These are phyloP conservation scores for Acer campestre DNA, from an alignment of 345 rosid genomes.

Conservation along the genomic window DNA sequence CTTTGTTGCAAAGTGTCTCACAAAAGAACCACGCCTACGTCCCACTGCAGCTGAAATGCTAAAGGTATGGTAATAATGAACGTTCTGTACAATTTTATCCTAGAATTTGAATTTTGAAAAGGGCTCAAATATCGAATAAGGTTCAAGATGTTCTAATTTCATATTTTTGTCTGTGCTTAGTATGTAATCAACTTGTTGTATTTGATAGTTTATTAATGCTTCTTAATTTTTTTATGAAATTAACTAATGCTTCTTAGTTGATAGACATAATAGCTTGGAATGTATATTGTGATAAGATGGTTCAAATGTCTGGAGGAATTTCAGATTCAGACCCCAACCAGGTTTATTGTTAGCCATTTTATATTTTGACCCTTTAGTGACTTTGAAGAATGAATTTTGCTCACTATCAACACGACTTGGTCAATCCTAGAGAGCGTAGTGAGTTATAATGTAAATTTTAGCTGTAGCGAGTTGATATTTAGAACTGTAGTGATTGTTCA, in stretches of 20 bases:
- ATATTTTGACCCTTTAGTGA: background rate
- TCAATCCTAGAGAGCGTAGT: background rate
- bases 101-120: slow-evolving; percentile 12
- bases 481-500: background rate
- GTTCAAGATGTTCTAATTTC: background rate
- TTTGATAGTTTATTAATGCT: background rate
- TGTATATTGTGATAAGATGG: background rate
- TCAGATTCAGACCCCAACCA: background rate
- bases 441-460: background rate
- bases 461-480: background rate
- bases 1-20: slow-evolving; percentile 94
- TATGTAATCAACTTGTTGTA: background rate
- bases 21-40: slow-evolving; percentile 94
- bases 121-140: background rate
- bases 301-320: background rate
- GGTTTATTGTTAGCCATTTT: background rate
- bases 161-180: background rate
- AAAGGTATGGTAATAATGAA: slow-evolving; percentile 56
- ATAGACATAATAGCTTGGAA: background rate
- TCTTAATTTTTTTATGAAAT: too few relatives aligned
- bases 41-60: slow-evolving; percentile 97
- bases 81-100: background rate
- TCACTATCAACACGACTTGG: background rate
- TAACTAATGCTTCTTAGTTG: background rate
- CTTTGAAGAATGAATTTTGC: background rate